Evolutionary conservation across 768 basidiomycete species (phyloP), one percentile per base, ranked within the genome.

Genomic region (Harrya chromipes): DNA sequence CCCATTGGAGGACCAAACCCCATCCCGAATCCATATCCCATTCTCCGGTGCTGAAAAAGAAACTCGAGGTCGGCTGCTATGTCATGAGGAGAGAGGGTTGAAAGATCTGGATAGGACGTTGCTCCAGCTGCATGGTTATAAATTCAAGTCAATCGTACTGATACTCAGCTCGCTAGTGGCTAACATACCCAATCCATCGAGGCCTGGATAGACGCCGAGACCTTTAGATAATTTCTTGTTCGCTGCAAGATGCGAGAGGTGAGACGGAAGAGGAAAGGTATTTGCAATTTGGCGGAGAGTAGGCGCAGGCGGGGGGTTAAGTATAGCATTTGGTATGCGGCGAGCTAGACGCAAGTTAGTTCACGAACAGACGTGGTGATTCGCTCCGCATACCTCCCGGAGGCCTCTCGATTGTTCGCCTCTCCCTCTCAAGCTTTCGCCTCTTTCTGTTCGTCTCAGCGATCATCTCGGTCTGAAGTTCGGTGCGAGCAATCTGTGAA

Each of bases 401-500:
- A 10, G 88, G 85, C n/a, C 84, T 73, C 57, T 94, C 94, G 12
- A 84, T 63, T 1, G 80, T 78, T 55, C 93, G 77, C 53, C 91
- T 82, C 54, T 97, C 93, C 51, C 93, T 77, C 65, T 97, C 94
- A 31, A 98, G 68, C 41, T 82, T 77, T 39, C 94, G 75, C 50
- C 90, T 77, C 67, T 95, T 95, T 55, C 88, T 75, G 65, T 90
- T 94, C 6, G 88, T 85, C 58, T 94, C 90, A 0, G 94, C 83
- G 48, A 94, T 87, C 84, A 95, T 89, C 13, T 87, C 85, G 2
- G 81, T 87, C 61, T 94, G 88, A 12, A 94, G 70, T 41, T 85
- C 83, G 57, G 92, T 88, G 44, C 87, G 77, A 21, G 87, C 75
- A 50, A 84, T 69, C 91, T 94, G 62, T 23, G 41, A 20, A 36